A percentile compares a stretch with the other conserved stretches of the same genome.
Evolutionary conservation across 805 yeast genomes (phyloP).

Genomic region (Lipomyces kockii): DNA sequence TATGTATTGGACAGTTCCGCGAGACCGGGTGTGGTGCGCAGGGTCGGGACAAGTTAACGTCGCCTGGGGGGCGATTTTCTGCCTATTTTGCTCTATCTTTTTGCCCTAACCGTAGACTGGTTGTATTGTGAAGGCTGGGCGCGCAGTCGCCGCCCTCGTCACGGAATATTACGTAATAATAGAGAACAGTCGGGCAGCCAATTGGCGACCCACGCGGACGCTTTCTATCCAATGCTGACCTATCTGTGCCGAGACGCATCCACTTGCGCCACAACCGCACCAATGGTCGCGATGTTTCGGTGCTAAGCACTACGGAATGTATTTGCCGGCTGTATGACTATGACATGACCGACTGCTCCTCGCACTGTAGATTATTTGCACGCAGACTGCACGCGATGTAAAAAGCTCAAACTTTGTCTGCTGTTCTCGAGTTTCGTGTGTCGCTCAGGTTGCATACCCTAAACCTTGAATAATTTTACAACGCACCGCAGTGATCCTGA

Average conservation of each 20-base stretch:
- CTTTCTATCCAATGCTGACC: too few relatives aligned
- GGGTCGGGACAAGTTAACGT: background rate
- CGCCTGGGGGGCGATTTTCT: background rate
- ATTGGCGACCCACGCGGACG: background rate
- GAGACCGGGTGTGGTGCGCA: background rate
- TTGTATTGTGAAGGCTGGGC: too few relatives aligned
- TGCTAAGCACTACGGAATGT: background rate
- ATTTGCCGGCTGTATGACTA: background rate
- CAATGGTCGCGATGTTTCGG: background rate
- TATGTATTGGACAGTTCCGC: background rate
- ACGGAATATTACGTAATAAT: background rate
- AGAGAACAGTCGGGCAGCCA: background rate
- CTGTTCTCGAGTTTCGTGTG: too few relatives aligned
- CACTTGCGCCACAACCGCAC: background rate
- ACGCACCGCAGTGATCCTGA: background rate
- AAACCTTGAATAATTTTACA: background rate
- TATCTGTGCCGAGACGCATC: too few relatives aligned
- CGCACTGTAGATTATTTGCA: too few relatives aligned
- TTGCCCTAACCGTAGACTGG: background rate
- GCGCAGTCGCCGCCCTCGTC: background rate
- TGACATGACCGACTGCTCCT: background rate
- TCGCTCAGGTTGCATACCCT: background rate
- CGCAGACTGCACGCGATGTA: too few relatives aligned
- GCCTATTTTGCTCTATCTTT: background rate
- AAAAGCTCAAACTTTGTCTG: too few relatives aligned